Evolutionary conservation across 1,284 basidiomycete species (phyloP), one percentile per base, ranked within the genome.

Genomic region (Melampsora larici-populina): DNA sequence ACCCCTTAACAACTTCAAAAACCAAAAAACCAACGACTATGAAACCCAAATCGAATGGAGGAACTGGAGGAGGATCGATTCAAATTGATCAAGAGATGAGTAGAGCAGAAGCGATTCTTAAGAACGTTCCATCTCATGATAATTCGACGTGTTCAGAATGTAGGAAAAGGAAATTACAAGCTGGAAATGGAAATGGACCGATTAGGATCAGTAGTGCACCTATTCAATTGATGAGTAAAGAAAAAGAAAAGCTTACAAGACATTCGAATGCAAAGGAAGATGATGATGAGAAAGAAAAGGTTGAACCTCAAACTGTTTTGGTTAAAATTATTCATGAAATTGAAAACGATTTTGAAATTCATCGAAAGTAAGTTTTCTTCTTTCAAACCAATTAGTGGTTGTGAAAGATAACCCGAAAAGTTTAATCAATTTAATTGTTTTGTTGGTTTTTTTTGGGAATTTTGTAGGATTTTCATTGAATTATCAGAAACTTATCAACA

Each of bases 131-230:
- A 6, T 6, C 55, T 24, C 75, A 78, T 69, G 75, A 78, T 58
- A 58, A 78, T 49, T 62, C 49, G 15, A 78, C 67, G 40, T 78
- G 75, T 36, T 70, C 75, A 2, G 66, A 78, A 36, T 78, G 75
- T 51, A 66, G 75, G 21, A 36, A 62, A 46, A 36, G 75, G 40
- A 55, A 60, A 33, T 40, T 46, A 60, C 26, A 69, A 64, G 31
- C 3, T 13, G 17, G 43, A n/a, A 68, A 18, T 33, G 51, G 26
- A 29, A 26, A 36, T 40, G 1, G 2, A 49, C 31, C 74, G 6
- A 63, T 6, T 31, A 36, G 74, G 9, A 69, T 51, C 36, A 66
- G 33, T 63, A 76, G 65, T 60, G 74, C 66, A 0, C 65, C 65
- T 17, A 40, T 46, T 7, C 24, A 4, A 18, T 46, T 43, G 2